Percentiles rank a stretch among this genome's conserved stretches.
phyloP scores from a whole-genome alignment of 768 basidiomycete genomes.

The Amanita subjunquillea region DNA sequence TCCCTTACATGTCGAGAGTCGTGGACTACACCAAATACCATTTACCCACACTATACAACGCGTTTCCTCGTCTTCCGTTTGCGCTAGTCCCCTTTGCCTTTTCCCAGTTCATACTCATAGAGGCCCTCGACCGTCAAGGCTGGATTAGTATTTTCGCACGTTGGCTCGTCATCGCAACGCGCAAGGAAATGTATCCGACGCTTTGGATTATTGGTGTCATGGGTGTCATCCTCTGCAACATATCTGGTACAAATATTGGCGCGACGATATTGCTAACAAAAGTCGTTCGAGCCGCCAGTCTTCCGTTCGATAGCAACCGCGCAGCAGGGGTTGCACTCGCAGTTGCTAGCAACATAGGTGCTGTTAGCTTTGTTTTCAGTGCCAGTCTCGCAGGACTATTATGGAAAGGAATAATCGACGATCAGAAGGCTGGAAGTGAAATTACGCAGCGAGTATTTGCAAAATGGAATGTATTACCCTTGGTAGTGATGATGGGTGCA shows the following conservation, averaged over 20 bases:
- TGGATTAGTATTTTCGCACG: constrained; percentile 80
- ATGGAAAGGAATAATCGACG: constrained; percentile 67
- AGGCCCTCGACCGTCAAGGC: constrained; percentile 68
- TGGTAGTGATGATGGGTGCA: constrained; percentile 54
- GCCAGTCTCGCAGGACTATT: constrained; percentile 84
- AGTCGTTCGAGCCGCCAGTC: constrained; percentile 45
- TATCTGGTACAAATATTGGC: constrained; percentile 86
- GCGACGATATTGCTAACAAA: constrained; percentile 85
- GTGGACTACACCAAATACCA: constrained; percentile 1
- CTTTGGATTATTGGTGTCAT: constrained; percentile 65
- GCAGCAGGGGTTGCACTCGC: constrained; percentile 70
- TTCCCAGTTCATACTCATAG: constrained; percentile 89
- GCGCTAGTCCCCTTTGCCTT: constrained; percentile 86
- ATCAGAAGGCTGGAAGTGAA: constrained; percentile 23
- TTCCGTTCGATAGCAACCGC: constrained; percentile 25
- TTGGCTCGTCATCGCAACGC: constrained; percentile 47
- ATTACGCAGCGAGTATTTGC: constrained; percentile 58
- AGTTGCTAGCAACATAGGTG: constrained; percentile 83
- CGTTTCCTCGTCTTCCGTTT: constrained; percentile 64
- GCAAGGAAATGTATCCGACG: constrained; percentile 32
- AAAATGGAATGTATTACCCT: constrained; percentile 57
- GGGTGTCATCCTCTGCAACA: constrained; percentile 67
- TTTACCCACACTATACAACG: constrained; percentile 57
- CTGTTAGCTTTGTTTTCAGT: constrained; percentile 81
- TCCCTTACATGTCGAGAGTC: background rate